Percentiles rank a stretch among this genome's conserved stretches.
Conservation (phyloP, 129 eudicot species). For the Flaveria sonorensis region DNA sequence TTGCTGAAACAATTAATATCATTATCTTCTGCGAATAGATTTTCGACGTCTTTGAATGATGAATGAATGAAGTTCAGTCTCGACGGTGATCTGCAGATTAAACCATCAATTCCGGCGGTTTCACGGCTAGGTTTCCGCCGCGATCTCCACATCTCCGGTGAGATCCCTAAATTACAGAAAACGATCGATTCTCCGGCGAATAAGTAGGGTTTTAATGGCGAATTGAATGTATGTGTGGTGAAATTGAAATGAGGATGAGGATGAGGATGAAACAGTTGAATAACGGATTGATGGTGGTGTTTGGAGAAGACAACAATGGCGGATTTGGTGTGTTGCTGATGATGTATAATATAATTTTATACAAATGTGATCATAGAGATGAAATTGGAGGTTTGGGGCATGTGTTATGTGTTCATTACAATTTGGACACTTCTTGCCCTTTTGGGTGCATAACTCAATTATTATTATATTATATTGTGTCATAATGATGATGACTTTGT, state of each 20-base stretch:
- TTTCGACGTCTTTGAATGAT: conserved; percentile 74
- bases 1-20: not conserved
- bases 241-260: not conserved
- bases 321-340: not conserved
- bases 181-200: not conserved
- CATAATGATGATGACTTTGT: not conserved
- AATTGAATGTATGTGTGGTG: not conserved
- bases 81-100: conserved; percentile 35
- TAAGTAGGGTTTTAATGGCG: not conserved
- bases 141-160: conserved; percentile 65
- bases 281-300: not conserved
- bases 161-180: conserved; percentile 10
- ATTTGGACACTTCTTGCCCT: not conserved
- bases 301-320: not conserved
- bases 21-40: conserved; percentile 39
- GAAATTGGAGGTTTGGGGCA: conserved; percentile 10
- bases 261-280: not conserved
- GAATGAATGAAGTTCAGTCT: conserved; percentile 43
- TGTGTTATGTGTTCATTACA: conserved; percentile 1
- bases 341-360: conserved; percentile 12
- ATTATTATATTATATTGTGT: not conserved
- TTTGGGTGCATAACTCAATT: not conserved
- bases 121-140: conserved; percentile 45
- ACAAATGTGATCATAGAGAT: not conserved
- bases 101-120: conserved; percentile 6